Evolutionary conservation across 2,329 filamentous ascomycete genomes (phyloP).

Genomic region (Elsinoe australis): DNA sequence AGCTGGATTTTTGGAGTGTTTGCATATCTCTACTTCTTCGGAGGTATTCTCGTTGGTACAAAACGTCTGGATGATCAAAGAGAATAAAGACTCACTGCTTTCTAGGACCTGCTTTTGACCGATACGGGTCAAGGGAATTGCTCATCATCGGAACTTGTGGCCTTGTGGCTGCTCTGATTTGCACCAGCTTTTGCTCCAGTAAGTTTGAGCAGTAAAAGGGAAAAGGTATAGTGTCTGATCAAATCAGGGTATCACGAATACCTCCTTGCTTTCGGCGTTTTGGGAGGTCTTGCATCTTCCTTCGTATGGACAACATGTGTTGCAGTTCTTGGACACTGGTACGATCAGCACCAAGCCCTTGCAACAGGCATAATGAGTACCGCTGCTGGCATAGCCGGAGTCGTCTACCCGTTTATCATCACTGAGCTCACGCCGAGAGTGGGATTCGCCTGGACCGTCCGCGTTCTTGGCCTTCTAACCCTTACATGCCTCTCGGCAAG

Average conservation of each 20-base stretch:
- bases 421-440: slow-evolving; percentile 45
- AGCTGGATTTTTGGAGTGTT: not conserved
- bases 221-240: not conserved
- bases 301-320: slow-evolving; percentile 77
- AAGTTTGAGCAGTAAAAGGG: not conserved
- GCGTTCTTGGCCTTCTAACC: slow-evolving; percentile 52
- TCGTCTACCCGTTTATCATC: slow-evolving; percentile 57
- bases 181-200: not conserved
- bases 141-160: not conserved
- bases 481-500: slow-evolving; percentile 50
- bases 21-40: not conserved
- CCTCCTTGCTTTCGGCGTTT: slow-evolving; percentile 65
- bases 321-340: slow-evolving; percentile 65
- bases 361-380: not conserved
- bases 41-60: no score
- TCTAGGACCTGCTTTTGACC: not conserved
- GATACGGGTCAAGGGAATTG: not conserved
- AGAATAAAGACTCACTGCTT: no score
- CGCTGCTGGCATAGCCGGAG: slow-evolving; percentile 37
- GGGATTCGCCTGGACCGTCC: slow-evolving; percentile 52
- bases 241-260: slow-evolving; percentile 64
- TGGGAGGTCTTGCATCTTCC: slow-evolving; percentile 64
- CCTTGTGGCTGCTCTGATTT: not conserved
- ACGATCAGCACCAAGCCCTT: not conserved
- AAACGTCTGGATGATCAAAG: no score